Base-by-base conservation (phyloP, 225 moss, liverwort and hornwort genomes). In the Physcomitrium patens region DNA sequence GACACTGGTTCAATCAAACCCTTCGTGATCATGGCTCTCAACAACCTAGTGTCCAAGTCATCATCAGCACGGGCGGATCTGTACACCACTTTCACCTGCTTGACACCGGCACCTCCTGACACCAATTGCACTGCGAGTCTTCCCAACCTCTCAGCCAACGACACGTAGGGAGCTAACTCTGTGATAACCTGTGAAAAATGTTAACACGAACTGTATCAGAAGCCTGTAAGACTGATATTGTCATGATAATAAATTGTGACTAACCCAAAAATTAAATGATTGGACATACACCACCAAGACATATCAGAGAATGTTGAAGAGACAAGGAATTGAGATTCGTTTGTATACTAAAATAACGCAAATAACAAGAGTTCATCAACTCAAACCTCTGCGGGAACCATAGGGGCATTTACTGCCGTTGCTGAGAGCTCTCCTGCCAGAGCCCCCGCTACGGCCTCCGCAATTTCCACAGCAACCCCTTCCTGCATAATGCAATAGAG, bases 1-100 rank as follows among this genome's bases (percentile, higher is more conserved):
- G 96, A 97, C 50, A 97, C 96, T 10, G 96, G 94, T 84, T 97
- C 96, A 68, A 97, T 90, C 63, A 97, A 80, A 14, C 96, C 96
- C 85, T 97, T 97, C 3, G 83, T 91, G 46, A 97, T 97, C 94
- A 94, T 94, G 60, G 94, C 96, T 56, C 96, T 83, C 63, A 97
- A 73, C 12, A 97, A 90, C n/a, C 96, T 88, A 0, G 96, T 97
- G 80, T 97, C 96, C 68, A 97, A 56, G 62, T 97, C 94, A 26
- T 97, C 94, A 12, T 92, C 94, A 0, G 94, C 94, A 9, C 96
- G 89, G 1, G 94, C 88, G 2, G 94, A 92, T 12, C 74, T 79
- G 81, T 94, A 97, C 2, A 86, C 84, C 53, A 94, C 94, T 78
- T 94, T 97, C 57, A 97, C 96, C 23, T 82, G 77, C 84, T 94